Evolutionary conservation across 495 filamentous ascomycete genomes (phyloP).

Genomic region (Xylaria bambusicola): DNA sequence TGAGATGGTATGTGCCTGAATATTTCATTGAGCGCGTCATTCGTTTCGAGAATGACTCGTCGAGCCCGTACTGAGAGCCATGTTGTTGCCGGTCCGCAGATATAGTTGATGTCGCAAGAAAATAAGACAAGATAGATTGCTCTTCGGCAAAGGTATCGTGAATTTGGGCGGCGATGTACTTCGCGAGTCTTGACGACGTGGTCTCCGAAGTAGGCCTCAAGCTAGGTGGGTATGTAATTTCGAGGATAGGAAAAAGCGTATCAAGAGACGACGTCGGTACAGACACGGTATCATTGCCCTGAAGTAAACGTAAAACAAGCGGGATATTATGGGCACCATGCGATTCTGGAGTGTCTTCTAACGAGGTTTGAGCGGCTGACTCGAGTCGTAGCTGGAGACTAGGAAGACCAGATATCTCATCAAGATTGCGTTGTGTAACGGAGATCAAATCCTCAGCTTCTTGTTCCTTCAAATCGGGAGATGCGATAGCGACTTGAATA

Average conservation of each 20-base stretch:
- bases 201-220: conserved; percentile 69
- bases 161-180: conserved; percentile 77
- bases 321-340: conserved; percentile 38
- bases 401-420: conserved; percentile 90
- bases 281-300: conserved; percentile 55
- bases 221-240: conserved; percentile 77
- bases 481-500: conserved; percentile 75
- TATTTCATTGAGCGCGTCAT: conserved; percentile 86
- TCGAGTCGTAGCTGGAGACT: conserved; percentile 78
- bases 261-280: conserved; percentile 58
- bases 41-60: conserved; percentile 53
- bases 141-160: conserved; percentile 84
- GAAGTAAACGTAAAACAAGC: conserved; percentile 68
- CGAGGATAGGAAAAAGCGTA: conserved; percentile 68
- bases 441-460: conserved; percentile 79
- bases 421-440: conserved; percentile 84
- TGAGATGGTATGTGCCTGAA: conserved; percentile 90
- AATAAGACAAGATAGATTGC: conserved; percentile 81
- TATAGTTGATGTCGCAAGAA: conserved; percentile 65
- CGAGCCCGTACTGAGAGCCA: conserved; percentile 41
- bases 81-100: conserved; percentile 48
- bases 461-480: conserved; percentile 62
- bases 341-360: conserved; percentile 32
- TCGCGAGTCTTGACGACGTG: conserved; percentile 72
- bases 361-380: conserved; percentile 48